These are phyloP conservation scores for Cytospora schulzeri DNA, from an alignment of 2,329 filamentous ascomycete species.

Conservation along the genomic window DNA sequence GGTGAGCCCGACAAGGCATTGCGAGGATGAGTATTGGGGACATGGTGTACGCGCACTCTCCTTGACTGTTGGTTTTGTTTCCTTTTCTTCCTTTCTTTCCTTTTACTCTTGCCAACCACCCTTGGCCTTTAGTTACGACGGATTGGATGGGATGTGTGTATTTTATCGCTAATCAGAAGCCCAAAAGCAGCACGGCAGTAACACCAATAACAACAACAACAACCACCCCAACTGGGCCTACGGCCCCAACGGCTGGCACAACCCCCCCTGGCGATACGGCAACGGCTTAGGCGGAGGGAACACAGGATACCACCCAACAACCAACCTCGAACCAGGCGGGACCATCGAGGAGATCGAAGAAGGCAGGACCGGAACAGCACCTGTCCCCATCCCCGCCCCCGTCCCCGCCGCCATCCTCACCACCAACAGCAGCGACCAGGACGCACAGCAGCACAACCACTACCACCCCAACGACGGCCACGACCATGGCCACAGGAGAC, in stretches of 20 bases:
- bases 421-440: not conserved
- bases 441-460: slow-evolving; percentile 10
- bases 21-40: slow-evolving; percentile 24
- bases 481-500: not conserved
- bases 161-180: not conserved
- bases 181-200: not conserved
- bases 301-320: not conserved
- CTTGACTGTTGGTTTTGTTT: too few species aligned
- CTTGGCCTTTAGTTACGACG: not conserved
- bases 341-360: slow-evolving; percentile 18
- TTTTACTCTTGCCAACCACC: not conserved
- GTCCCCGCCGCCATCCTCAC: not conserved
- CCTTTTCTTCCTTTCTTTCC: too few species aligned
- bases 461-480: not conserved
- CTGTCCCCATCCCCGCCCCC: not conserved
- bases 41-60: slow-evolving; percentile 1
- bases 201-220: not conserved
- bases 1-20: slow-evolving; percentile 19
- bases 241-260: slow-evolving; percentile 1
- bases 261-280: slow-evolving; percentile 20
- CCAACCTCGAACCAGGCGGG: slow-evolving; percentile 10
- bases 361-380: slow-evolving; percentile 10
- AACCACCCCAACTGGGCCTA: slow-evolving; percentile 8
- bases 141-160: not conserved
- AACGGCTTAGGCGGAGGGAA: not conserved